Evolutionary conservation across 1,139 yeast genomes (phyloP), one percentile per base, ranked within the genome.

Genomic region (Taphrina deformans): DNA sequence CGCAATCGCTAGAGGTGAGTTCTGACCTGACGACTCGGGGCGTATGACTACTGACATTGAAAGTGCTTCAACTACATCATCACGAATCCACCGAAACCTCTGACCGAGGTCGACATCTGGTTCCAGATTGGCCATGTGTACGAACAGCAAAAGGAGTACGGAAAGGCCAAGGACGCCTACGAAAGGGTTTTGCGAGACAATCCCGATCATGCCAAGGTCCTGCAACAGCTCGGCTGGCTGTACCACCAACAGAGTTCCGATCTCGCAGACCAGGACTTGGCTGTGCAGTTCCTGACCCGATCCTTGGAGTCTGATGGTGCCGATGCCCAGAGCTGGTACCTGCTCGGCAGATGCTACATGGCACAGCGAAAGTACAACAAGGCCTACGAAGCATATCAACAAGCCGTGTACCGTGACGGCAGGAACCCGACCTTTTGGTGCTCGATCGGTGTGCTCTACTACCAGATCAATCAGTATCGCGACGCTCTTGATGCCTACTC

Each of bases 371-470:
- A 92, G 75, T 93, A 91, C 79, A 88, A 93, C 70, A 92, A 95
- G 62, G 98, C 99, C 2, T 93, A 93, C 76, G 98, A 93, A 75
- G 96, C 98, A 0, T 93, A 93, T 82, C 99, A 93, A 78, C 98
- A 92, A 75, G 99, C 99, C 6, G 99, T 93, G 65, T 93, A 93
- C 76, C 84, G 97, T 68, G 99, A 93, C 75, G 88, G 96, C 35
- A 83, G 97, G 74, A 93, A 93, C 75, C 98, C 99, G 66, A 93
- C 97, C 1, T 93, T 93, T 79, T 93, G 99, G 99, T 93, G 99
- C 76, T 90, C 97, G 33, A 93, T 93, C 74, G 99, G 99, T 75
- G 98, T 93, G 10, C 81, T 93, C 68, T 93, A 93, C 78, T 93
- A 92, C 76, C 97, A 93, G 77, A 92, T 93, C 68, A 86, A 95